Evolutionary conservation across 2,329 filamentous ascomycete species (phyloP).

Genomic region (Pseudogymnoascus destructans): DNA sequence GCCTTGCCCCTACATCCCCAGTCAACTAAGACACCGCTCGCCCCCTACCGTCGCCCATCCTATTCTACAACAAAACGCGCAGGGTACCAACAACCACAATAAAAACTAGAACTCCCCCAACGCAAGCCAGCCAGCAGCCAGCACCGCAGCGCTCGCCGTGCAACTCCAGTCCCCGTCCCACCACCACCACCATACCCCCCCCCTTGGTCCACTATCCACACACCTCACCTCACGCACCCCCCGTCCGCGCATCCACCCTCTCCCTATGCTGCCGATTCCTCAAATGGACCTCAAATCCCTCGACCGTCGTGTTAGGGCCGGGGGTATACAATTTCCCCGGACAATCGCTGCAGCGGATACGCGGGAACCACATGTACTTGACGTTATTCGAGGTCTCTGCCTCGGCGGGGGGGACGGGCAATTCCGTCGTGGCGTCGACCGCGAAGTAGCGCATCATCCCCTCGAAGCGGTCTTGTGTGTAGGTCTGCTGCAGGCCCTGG

Average conservation of each 20-base stretch:
- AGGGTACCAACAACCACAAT: not conserved
- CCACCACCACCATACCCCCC: not conserved
- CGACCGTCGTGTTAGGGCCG: constrained; percentile 69
- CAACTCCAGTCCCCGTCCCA: not conserved
- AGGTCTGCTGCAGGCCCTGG: constrained; percentile 52
- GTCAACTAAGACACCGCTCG: not conserved
- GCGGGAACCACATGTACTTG: constrained; percentile 71
- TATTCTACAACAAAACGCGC: not conserved
- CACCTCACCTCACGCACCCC: not conserved
- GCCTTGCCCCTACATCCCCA: not conserved
- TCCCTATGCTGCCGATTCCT: constrained; percentile 72
- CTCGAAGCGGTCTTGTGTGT: constrained; percentile 76
- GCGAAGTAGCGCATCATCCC: constrained; percentile 82
- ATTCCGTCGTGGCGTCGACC: constrained; percentile 58
- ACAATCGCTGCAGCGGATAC: constrained; percentile 86
- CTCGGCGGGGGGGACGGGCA: constrained; percentile 36
- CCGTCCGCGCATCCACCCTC: constrained; percentile 39
- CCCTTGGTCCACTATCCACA: not conserved
- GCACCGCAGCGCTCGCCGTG: not conserved
- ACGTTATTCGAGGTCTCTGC: constrained; percentile 47
- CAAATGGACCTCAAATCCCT: constrained; percentile 87
- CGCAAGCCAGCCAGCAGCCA: not conserved
- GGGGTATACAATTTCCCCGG: constrained; percentile 90
- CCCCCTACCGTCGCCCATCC: not conserved
- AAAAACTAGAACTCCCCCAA: not conserved